Base-by-base conservation (phyloP, 805 yeast genomes). In the Jamesozyma jinghongensis region DNA sequence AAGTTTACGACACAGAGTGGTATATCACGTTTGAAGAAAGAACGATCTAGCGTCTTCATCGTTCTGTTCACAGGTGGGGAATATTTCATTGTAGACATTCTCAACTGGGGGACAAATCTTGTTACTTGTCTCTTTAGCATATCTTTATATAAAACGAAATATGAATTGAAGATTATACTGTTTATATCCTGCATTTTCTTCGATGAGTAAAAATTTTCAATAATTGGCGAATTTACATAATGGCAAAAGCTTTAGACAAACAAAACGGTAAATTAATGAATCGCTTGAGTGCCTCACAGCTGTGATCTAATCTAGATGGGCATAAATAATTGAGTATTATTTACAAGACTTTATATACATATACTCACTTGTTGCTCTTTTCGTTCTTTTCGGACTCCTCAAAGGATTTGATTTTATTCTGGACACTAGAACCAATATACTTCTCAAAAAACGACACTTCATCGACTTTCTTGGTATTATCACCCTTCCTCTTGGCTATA, bases 401-500 rank as follows among this genome's bases (percentile, higher is more conserved):
- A 25, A 37, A 31, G 1, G 44, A 25, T 12, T 50, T 48, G 4
- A 51, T 40, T 38, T 50, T 59, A 13, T 43, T 47, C 44, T 61
- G 61, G 22, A 66, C 50, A 49, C 67, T 61, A 10, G 67, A 58
- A 4, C 58, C 67, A 51, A 67, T 66, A 41, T 73, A 75, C 48
- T 73, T 74, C 43, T 75, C 77, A 29, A 68, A 55, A 49, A 73
- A 71, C 0, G 73, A 68, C 45, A 73, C 53, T 47, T 74, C 80
- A 25, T 65, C 69, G 37, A 47, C 50, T 22, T 22, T 22, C 37
- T 46, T 54, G 52, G 66, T 67, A 5, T 73, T 68, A 55, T 82
- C 90, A 40, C 78, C 81, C n/a, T 81, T 81, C 49, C 73, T 69
- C 63, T 84, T 84, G 33, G 86, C 82, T 6, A 82, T 77, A 49